phyloP scores from a whole-genome alignment of 176 grass and related monocot species.

The Aegilops tauschii region DNA sequence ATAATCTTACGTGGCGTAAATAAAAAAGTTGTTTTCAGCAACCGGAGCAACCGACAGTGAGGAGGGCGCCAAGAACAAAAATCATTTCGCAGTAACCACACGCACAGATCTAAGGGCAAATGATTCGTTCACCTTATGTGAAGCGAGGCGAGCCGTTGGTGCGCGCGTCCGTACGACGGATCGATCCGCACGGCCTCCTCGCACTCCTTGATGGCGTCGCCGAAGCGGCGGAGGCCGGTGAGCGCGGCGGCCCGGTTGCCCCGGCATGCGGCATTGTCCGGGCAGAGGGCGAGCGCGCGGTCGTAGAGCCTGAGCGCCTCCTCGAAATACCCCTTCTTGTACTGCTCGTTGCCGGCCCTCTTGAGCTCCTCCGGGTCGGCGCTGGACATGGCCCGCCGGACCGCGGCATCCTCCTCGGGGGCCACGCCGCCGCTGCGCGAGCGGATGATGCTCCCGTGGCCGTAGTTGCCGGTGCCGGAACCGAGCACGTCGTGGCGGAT shows the following conservation, averaged over 20 bases:
- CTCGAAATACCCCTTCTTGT: constrained; percentile 70
- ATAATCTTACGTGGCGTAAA: background rate
- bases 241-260: constrained; percentile 93
- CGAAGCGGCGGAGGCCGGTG: constrained; percentile 64
- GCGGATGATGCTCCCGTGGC: constrained; percentile 85
- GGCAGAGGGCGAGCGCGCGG: constrained; percentile 70
- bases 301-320: constrained; percentile 86
- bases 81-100: background rate
- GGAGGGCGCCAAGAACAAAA: background rate
- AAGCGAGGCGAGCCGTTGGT: constrained; percentile 79
- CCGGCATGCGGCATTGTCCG: constrained; percentile 74
- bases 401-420: constrained; percentile 43
- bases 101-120: constrained; percentile 32
- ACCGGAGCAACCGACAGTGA: background rate
- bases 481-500: constrained; percentile 71
- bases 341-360: constrained; percentile 79
- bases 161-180: constrained; percentile 72
- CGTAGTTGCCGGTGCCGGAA: constrained; percentile 88
- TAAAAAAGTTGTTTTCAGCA: background rate
- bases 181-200: constrained; percentile 82
- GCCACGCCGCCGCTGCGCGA: constrained; percentile 31
- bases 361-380: constrained; percentile 91
- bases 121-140: constrained; percentile 53
- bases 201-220: constrained; percentile 84
- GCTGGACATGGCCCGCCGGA: constrained; percentile 55